Evolutionary conservation across 306 rosid species (phyloP), one percentile per base, ranked within the genome.

Genomic region (Begonia loranthoides): DNA sequence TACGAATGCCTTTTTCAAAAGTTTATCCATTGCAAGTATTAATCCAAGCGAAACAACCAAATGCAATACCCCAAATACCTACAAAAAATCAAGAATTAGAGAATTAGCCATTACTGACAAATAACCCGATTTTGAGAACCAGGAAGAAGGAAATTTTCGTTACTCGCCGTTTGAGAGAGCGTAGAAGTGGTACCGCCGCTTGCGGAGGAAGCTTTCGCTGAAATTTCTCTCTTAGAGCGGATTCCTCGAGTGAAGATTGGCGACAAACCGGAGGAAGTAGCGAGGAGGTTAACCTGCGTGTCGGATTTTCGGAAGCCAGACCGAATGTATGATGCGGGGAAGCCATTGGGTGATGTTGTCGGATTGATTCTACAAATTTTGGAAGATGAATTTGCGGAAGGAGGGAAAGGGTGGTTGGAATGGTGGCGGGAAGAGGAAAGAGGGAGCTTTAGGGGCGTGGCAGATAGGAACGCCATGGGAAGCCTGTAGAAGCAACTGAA

Each of bases 1-100:
- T 39, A 69, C 83, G 45, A 90, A 90, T n/a, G 81, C 78, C 55
- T 58, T 28, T 64, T 85, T 90, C 79, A 82, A 79, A 45, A 57
- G 13, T 12, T 76, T 68, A 45, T 85, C 97, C 55, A 49, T 43
- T 5, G 90, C 83, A 12, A 90, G 50, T 63, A 90, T 63, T 22
- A 74, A 68, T 36, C 97, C 95, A 14, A 90, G 70, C 10, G 97
- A 90, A 49, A 74, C 81, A 50, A 66, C 52, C 75, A 85, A 70
- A 71, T 90, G 95, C 45, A 70, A 16, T 13, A 72, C 9, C 56
- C 75, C 75, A 48, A 82, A 17, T 56, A 82, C 81, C 97, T 85
- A 70, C 13, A 53, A 13, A 1, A 13, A 34, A 64, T 46, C 49
- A 12, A 7, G 36, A 28, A 28, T 28, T 28, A 40, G 57, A 22